Evolutionary conservation across 2,329 filamentous ascomycete species (phyloP).

Genomic region (Cercospora zeina): DNA sequence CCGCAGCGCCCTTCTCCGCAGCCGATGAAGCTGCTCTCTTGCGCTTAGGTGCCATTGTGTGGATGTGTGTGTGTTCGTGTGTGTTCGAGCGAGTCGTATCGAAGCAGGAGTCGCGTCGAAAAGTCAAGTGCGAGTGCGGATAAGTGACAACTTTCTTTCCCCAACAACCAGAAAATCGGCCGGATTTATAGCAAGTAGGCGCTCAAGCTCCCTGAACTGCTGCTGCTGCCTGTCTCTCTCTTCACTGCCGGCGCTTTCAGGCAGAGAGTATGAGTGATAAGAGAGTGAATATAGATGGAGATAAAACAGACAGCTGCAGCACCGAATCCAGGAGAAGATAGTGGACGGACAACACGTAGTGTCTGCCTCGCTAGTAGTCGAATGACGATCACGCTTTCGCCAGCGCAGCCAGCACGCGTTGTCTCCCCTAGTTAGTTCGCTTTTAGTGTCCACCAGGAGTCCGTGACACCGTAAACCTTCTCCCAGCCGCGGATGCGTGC

Average conservation of each 20-base stretch:
- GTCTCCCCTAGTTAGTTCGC: background rate
- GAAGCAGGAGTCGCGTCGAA: background rate
- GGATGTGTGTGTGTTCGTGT: background rate
- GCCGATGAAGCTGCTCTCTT: slow-evolving; percentile 67
- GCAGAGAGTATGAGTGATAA: background rate
- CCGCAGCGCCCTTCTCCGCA: slow-evolving; percentile 34
- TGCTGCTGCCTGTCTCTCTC: background rate
- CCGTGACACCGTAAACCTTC: too few relatives aligned
- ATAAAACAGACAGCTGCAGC: background rate
- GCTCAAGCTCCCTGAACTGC: background rate
- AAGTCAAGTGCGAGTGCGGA: background rate
- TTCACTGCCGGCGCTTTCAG: background rate
- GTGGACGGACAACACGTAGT: background rate
- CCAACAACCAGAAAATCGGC: background rate
- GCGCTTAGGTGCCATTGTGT: slow-evolving; percentile 61
- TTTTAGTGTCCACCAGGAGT: background rate
- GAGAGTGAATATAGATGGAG: background rate
- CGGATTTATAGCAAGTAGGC: background rate
- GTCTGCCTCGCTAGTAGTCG: slow-evolving; percentile 2
- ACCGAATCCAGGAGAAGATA: slow-evolving; percentile 5
- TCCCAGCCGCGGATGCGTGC: background rate
- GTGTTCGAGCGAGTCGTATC: background rate
- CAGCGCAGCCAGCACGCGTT: background rate
- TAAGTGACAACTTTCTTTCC: background rate
- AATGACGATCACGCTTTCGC: slow-evolving; percentile 6